Evolutionary conservation across 2,329 filamentous ascomycete species (phyloP).

Genomic region (Clonostachys rosea): DNA sequence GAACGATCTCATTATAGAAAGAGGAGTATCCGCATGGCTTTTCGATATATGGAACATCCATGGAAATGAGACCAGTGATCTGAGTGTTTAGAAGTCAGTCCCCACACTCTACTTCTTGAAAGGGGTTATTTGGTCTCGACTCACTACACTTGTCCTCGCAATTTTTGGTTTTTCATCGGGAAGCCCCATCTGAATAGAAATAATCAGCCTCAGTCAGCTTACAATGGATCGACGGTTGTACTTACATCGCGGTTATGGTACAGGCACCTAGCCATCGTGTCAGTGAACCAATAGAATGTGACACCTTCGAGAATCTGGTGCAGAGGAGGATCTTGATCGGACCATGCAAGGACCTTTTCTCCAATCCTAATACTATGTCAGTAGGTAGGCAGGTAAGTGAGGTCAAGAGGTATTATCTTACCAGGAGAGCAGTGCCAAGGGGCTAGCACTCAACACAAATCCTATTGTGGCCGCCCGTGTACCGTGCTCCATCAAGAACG

Average conservation of each 20-base stretch:
- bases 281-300: no score
- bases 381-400: conserved; percentile 41
- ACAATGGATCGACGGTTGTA: background rate
- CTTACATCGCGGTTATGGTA: conserved; percentile 37
- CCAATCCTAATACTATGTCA: conserved; percentile 33
- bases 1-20: conserved; percentile 34
- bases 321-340: conserved; percentile 31
- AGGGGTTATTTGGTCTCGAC: no score
- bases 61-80: no score
- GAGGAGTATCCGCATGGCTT: conserved; percentile 38
- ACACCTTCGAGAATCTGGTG: conserved; percentile 24
- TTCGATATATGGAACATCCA: no score
- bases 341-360: conserved; percentile 52
- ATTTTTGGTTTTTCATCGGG: no score
- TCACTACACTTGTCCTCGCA: no score
- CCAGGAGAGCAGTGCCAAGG: conserved; percentile 46
- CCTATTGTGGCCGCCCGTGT: conserved; percentile 3
- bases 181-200: background rate
- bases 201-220: background rate
- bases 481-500: conserved; percentile 4
- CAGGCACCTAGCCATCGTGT: conserved; percentile 36
- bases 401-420: conserved; percentile 1
- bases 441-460: background rate
- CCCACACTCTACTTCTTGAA: no score
- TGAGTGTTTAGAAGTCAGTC: no score